A percentile compares a stretch with the other conserved stretches of the same genome.
Conservation (phyloP, 345 rosid genomes). For the Dimocarpus longan region DNA sequence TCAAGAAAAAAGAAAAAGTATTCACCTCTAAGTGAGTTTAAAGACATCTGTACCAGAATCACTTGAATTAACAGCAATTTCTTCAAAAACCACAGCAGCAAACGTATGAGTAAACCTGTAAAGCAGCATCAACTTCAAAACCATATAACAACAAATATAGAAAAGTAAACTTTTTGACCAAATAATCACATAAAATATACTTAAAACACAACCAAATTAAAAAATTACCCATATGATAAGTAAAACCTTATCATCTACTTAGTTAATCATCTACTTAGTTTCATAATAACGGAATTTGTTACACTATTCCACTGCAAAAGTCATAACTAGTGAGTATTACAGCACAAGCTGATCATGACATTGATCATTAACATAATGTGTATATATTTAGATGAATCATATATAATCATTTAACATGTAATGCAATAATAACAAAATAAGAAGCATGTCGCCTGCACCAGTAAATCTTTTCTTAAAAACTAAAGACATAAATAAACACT, state of each 20-base stretch:
- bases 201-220: too few relatives aligned
- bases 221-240: too few relatives aligned
- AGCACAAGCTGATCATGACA: background rate
- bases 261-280: too few relatives aligned
- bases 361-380: background rate
- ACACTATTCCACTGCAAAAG: conserved; percentile 69
- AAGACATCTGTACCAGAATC: too few relatives aligned
- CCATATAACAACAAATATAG: background rate
- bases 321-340: conserved; percentile 21
- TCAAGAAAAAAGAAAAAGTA: too few relatives aligned
- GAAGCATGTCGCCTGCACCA: background rate
- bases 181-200: too few relatives aligned
- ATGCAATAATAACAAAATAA: background rate
- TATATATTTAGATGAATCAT: background rate
- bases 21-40: too few relatives aligned
- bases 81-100: conserved; percentile 68
- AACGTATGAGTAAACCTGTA: conserved; percentile 36
- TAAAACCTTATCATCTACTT: too few relatives aligned
- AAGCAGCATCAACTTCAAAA: conserved; percentile 4
- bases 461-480: too few relatives aligned
- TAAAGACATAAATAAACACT: too few relatives aligned
- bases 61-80: background rate
- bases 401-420: conserved; percentile 11
- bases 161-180: too few relatives aligned
- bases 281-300: too few relatives aligned